Percentiles rank a stretch among this genome's conserved stretches.
Conservation (phyloP, 257 asterid species). For the Voacanga thouarsii region DNA sequence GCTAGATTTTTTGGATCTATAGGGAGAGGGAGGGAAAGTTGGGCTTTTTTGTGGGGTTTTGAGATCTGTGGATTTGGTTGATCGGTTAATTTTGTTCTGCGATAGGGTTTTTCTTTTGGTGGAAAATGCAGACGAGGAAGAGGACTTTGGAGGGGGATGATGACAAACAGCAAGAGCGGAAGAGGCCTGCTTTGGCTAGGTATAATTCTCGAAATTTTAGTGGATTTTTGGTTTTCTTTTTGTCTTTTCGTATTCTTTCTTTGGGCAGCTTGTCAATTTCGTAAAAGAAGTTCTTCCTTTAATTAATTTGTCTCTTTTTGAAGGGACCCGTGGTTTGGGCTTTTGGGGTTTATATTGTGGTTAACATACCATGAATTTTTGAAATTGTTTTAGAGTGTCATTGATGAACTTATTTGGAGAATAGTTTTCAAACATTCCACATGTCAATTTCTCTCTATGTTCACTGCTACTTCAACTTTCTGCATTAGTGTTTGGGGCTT, state of each 20-base stretch:
- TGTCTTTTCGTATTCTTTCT: constrained; percentile 6
- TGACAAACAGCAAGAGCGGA: constrained; percentile 62
- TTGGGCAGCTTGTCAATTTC: neutral
- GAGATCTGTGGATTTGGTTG: constrained; percentile 14
- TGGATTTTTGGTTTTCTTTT: neutral
- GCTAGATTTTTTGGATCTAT: neutral
- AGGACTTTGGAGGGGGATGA: constrained; percentile 72
- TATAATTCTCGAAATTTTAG: constrained; percentile 2
- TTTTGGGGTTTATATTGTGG: neutral
- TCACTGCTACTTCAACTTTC: neutral
- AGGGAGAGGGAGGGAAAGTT: neutral
- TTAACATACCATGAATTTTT: neutral
- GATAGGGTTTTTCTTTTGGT: constrained; percentile 9
- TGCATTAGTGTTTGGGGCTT: neutral
- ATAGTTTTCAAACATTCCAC: neutral
- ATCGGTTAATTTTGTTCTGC: neutral
- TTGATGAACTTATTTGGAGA: neutral
- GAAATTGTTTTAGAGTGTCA: neutral
- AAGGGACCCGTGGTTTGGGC: neutral
- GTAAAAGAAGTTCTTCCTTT: neutral
- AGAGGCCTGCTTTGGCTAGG: constrained; percentile 60
- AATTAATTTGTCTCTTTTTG: neutral
- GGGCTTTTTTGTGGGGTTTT: neutral
- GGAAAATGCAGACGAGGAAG: constrained; percentile 89
- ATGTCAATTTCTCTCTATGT: neutral